phyloP scores from a whole-genome alignment of 768 basidiomycete genomes.

The Galerina marginata region DNA sequence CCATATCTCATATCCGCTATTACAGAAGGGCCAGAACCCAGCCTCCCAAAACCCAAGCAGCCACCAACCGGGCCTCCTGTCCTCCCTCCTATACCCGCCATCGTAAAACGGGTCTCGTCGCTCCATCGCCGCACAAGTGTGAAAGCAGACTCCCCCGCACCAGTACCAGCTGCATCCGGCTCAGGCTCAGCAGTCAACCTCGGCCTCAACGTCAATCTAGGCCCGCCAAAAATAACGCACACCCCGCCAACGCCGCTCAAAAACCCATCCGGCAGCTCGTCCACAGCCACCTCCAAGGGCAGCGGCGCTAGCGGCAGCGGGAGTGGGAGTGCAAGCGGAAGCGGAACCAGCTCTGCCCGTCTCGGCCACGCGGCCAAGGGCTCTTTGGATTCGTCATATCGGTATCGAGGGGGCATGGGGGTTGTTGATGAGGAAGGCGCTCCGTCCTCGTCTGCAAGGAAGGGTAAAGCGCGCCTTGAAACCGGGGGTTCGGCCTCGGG shows the following conservation, averaged over 20 bases:
- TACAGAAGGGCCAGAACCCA: constrained; percentile 20
- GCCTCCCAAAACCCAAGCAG: constrained; percentile 13
- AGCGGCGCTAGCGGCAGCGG: constrained; percentile 12
- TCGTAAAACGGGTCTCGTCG: constrained; percentile 33
- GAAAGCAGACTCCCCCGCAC: constrained; percentile 16
- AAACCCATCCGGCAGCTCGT: constrained; percentile 9
- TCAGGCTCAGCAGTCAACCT: not conserved
- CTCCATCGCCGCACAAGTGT: constrained; percentile 31
- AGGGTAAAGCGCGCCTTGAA: constrained; percentile 29
- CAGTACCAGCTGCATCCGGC: not conserved
- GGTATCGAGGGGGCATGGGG: constrained; percentile 41
- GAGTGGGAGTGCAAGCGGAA: not conserved
- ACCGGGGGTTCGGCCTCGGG: constrained; percentile 23
- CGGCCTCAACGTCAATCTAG: constrained; percentile 10
- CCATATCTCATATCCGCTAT: constrained; percentile 7
- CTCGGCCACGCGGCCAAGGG: constrained; percentile 26
- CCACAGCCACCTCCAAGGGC: constrained; percentile 13
- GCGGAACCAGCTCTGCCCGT: constrained; percentile 4
- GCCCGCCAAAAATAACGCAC: constrained; percentile 35
- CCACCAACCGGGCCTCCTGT: constrained; percentile 14
- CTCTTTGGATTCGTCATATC: constrained; percentile 43
- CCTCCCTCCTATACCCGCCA: constrained; percentile 26
- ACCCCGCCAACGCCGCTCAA: constrained; percentile 40
- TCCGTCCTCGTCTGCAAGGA: constrained; percentile 17
- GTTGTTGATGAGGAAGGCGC: constrained; percentile 43